Evolutionary conservation across 2,329 filamentous ascomycete genomes (phyloP).

Genomic region (Botryotinia narcissicola): DNA sequence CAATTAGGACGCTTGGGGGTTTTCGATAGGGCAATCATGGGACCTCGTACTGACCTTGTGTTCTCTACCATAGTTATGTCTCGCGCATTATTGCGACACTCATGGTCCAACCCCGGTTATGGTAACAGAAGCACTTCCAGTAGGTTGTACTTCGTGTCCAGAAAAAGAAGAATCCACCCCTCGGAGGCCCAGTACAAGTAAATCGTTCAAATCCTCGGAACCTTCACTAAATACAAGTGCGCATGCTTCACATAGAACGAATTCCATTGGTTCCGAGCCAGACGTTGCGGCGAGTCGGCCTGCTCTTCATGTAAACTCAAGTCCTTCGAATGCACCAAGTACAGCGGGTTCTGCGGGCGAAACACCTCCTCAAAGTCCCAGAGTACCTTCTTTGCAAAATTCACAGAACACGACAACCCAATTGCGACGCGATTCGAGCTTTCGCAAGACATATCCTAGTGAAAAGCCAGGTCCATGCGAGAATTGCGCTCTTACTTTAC

Average conservation of each 20-base stretch:
- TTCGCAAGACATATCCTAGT: conserved; percentile 62
- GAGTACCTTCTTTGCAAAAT: conserved; percentile 41
- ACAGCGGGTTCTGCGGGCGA: conserved; percentile 48
- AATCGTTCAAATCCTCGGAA: conserved; percentile 31
- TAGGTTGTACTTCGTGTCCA: conserved; percentile 58
- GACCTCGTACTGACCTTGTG: conserved; percentile 26
- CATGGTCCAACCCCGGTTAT: conserved; percentile 68
- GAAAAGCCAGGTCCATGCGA: conserved; percentile 64
- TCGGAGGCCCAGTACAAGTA: conserved; percentile 33
- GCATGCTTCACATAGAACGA: conserved; percentile 23
- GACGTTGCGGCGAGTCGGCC: conserved; percentile 19
- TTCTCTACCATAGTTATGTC: conserved; percentile 53
- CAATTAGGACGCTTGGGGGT: background rate
- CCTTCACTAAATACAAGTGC: conserved; percentile 16
- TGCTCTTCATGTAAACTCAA: background rate
- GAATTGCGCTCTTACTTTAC: conserved; percentile 66
- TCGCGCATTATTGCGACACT: conserved; percentile 69
- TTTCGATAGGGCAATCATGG: conserved; percentile 1
- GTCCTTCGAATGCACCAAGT: conserved; percentile 28
- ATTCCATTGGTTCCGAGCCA: conserved; percentile 25
- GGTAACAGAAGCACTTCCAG: conserved; percentile 65
- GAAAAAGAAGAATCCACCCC: conserved; percentile 43
- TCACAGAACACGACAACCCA: conserved; percentile 29
- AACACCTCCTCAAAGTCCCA: conserved; percentile 58
- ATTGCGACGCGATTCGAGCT: conserved; percentile 56